Percentiles rank a stretch among this genome's conserved stretches.
phyloP scores from a whole-genome alignment of 805 yeast species.

The Cyberlindnera lachancei region DNA sequence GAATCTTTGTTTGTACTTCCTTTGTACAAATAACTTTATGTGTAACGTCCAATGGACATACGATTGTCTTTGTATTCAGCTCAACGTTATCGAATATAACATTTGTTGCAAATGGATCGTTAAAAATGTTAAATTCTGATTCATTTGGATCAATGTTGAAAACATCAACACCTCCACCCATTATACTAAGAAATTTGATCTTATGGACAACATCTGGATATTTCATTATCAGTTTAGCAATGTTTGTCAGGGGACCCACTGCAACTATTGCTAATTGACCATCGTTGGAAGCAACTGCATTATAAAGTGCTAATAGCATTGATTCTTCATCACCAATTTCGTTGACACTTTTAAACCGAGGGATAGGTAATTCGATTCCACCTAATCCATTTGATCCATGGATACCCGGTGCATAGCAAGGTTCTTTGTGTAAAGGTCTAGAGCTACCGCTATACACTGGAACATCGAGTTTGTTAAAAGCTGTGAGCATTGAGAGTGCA shows the following conservation, averaged over 20 bases:
- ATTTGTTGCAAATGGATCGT: constrained; percentile 17
- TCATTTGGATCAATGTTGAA: constrained; percentile 27
- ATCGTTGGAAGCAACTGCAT: constrained; percentile 35
- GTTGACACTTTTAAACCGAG: constrained; percentile 28
- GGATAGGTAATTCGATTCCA: constrained; percentile 55
- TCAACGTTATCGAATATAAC: constrained; percentile 35
- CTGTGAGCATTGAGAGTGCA: constrained; percentile 59
- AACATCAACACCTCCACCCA: constrained; percentile 61
- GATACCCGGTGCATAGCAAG: constrained; percentile 49
- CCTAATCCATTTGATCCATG: constrained; percentile 76
- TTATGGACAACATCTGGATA: constrained; percentile 47
- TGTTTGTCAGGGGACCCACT: constrained; percentile 73
- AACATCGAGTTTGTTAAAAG: constrained; percentile 35
- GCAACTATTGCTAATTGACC: constrained; percentile 56
- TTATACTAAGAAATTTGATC: constrained; percentile 51
- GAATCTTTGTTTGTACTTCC: constrained; percentile 31
- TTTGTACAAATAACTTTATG: constrained; percentile 51
- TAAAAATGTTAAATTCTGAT: constrained; percentile 55
- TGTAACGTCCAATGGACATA: constrained; percentile 66
- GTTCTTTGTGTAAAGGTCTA: constrained; percentile 44
- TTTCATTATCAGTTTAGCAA: constrained; percentile 45
- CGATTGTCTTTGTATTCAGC: constrained; percentile 58
- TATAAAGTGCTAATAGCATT: constrained; percentile 25
- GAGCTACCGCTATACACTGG: constrained; percentile 64
- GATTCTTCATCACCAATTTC: constrained; percentile 33